Base-by-base conservation (phyloP, 192 early-diverging fungal genomes). In the Coemansia sp. region DNA sequence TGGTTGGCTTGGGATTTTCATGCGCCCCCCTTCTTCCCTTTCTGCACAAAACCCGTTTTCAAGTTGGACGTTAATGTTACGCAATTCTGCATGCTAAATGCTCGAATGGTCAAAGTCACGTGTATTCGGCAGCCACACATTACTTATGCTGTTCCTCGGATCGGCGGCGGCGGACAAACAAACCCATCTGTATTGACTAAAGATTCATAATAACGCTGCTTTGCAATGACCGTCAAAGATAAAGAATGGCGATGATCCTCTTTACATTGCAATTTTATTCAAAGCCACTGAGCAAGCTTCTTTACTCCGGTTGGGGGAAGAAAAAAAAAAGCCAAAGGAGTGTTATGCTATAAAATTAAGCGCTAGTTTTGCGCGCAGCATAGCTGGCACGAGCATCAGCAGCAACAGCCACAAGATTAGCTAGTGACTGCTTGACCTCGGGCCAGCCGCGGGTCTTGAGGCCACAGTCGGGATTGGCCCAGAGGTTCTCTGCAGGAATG, bases 381-480 rank as follows among this genome's bases (percentile, higher is more conserved):
- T 79, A 64, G 59, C 57, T 58, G 58, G 76, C 69, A 61, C 91
- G 89, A 57, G 88, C 85, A 50, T 75, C 77, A 61, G 83, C 84
- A 57, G 94, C 93, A 46, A 95, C 90, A 20, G 85, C 84, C 30
- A 92, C 87, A 86, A 98, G 85, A 87, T 98, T 97, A 66, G 67
- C 72, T 65, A 97, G 77, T 10, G 93, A 89, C 72, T 86, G 87
- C 77, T 95, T 88, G 67, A 92, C 92, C 84, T 98, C 96, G 51
- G 84, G 77, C 96, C 96, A 98, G 51, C 91, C 93, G 76, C 96
- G 90, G 50, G 96, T 95, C 88, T 97, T 92, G 61, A 98, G 87
- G 59, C 96, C 96, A 77, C 96, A 98, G 84, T 98, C 96, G 27
- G 96, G 96, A 88, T 98, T 98, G 67, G 93, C 88, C 96, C 96